Base-by-base conservation (phyloP, 257 asterid genomes). In the Solanum virginianum region DNA sequence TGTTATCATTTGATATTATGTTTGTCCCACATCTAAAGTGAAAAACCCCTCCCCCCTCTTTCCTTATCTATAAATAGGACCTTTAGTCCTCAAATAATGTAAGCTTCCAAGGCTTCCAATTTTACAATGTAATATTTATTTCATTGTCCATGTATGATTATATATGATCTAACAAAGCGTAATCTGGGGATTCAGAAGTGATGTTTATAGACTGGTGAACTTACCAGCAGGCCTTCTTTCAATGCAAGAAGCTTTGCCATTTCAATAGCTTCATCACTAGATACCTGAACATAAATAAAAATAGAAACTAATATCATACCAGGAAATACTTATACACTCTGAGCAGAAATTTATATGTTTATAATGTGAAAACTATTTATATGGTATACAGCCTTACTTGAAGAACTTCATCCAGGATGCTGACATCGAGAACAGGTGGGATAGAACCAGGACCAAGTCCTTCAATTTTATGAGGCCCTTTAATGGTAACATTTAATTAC, bases 181-280 rank as follows among this genome's bases (percentile, higher is more conserved):
- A 18, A 51, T 43, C 47, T 47, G 24, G 18, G n/a, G 54, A 74
- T 32, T 39, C 55, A 47, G 55, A 24, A 68, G 7, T n/a, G 68
- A 68, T 59, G 32, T 20, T 15, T 22, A 41, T 24, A 7, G 80
- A 75, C 17, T 17, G 18, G 59, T 62, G 55, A 17, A 81, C 90
- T 20, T 87, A 91, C 94, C 87, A 91, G 86, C 84, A 91, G 79
- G 39, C 94, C 94, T 74, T 91, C 94, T 87, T 90, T 90, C 69
- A 91, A 39, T 3, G 93, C 93, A 60, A 91, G 92, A 77, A 85
- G 90, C 84, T 89, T 91, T 17, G 94, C 69, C 84, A 88, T 90
- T 84, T 90, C 92, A 84, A 91, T 89, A 54, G 93, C 89, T 82
- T 91, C 92, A 54, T 90, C 91, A 86, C 92, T 87, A 81, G 92